Conservation (phyloP, 176 grass and related monocot species). For the Rhipidocladum racemiflorum region DNA sequence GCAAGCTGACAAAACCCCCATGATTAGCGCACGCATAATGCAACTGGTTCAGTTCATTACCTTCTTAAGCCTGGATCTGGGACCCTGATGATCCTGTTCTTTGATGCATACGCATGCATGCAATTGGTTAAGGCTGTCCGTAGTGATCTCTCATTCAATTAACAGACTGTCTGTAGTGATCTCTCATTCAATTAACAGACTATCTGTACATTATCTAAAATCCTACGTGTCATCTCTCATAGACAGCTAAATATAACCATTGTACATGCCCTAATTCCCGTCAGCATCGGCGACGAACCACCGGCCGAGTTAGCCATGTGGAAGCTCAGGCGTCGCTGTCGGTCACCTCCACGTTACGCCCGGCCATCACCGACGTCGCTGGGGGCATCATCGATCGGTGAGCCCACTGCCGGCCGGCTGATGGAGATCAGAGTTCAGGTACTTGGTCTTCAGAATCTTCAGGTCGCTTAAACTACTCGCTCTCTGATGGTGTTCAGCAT, state of each 20-base stretch:
- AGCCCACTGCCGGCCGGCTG: neutral
- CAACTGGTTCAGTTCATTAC: neutral
- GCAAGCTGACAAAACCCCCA: neutral
- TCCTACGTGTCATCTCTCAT: too few species aligned
- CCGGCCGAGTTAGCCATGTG: conserved; percentile 45
- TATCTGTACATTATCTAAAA: too few species aligned
- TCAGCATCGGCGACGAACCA: conserved; percentile 41
- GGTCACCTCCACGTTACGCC: neutral
- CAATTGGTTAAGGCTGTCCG: neutral
- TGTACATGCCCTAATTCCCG: too few species aligned
- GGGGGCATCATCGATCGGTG: neutral
- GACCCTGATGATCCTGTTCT: neutral
- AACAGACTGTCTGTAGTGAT: too few species aligned
- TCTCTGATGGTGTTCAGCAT: too few species aligned
- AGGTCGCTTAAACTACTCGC: neutral
- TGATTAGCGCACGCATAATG: neutral
- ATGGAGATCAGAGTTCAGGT: neutral
- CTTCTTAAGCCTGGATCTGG: neutral
- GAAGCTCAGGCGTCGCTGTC: conserved; percentile 60
- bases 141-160: too few species aligned
- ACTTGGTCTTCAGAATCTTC: neutral
- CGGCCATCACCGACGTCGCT: neutral
- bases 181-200: too few species aligned
- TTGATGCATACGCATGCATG: neutral
- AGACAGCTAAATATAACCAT: too few species aligned